phyloP scores from a whole-genome alignment of 2,329 filamentous ascomycete species.

The Byssochlamys sp. region DNA sequence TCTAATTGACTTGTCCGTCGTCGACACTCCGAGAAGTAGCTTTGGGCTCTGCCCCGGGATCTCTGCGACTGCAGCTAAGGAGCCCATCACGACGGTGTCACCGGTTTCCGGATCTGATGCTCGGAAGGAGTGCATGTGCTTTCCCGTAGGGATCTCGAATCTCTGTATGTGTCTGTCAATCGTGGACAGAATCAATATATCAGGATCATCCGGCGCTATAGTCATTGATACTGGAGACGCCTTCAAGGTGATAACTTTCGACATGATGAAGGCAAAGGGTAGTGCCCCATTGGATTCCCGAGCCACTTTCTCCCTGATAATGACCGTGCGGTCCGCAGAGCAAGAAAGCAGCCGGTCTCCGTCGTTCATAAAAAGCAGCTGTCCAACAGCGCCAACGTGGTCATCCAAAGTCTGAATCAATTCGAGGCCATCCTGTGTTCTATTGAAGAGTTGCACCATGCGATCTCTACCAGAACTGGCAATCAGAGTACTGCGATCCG shows the following conservation, averaged over 20 bases:
- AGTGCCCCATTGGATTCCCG: slow-evolving; percentile 48
- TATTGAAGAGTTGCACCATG: slow-evolving; percentile 80
- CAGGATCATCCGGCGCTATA: slow-evolving; percentile 52
- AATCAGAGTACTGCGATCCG: slow-evolving; percentile 55
- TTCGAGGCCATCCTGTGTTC: slow-evolving; percentile 51
- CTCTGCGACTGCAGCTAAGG: slow-evolving; percentile 53
- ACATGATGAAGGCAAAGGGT: slow-evolving; percentile 65
- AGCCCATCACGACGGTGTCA: slow-evolving; percentile 76
- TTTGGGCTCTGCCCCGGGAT: slow-evolving; percentile 49
- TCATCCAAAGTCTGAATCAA: slow-evolving; percentile 87
- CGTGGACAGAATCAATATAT: slow-evolving; percentile 50
- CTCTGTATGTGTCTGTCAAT: slow-evolving; percentile 53
- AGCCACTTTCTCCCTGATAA: slow-evolving; percentile 67
- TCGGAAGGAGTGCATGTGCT: slow-evolving; percentile 65
- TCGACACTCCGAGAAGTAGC: slow-evolving; percentile 76
- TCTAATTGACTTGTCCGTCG: slow-evolving; percentile 89
- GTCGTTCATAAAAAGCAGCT: slow-evolving; percentile 64
- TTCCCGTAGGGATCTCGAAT: slow-evolving; percentile 57
- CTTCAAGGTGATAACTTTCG: slow-evolving; percentile 70
- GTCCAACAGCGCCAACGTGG: slow-evolving; percentile 75
- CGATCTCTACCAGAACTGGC: slow-evolving; percentile 81
- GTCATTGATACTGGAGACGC: slow-evolving; percentile 79
- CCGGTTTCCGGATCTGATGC: slow-evolving; percentile 68
- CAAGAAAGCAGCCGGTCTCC: slow-evolving; percentile 67
- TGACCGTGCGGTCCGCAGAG: slow-evolving; percentile 77